Conservation (phyloP, 164 flowering plant species). For the Umbilicus rupestris region DNA sequence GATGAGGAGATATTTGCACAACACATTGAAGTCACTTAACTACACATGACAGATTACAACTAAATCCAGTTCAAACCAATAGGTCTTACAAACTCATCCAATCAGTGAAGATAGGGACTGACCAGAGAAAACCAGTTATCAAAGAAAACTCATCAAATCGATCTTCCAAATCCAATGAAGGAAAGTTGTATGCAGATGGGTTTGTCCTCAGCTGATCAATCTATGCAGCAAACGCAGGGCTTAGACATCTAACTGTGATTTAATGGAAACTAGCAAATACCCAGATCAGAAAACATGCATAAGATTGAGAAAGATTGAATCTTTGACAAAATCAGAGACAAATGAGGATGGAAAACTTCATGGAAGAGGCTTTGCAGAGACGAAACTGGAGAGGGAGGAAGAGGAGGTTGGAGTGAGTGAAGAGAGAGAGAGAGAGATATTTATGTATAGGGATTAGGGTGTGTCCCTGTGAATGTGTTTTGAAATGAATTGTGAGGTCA, state of each 20-base stretch:
- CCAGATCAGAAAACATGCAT: constrained; percentile 2
- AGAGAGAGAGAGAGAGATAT: not conserved
- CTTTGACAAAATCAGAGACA: not conserved
- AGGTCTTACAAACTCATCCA: no score
- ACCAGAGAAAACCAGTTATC: no score
- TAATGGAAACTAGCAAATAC: not conserved
- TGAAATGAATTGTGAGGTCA: not conserved
- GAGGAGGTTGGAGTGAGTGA: no score
- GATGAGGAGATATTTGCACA: no score
- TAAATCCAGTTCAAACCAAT: no score
- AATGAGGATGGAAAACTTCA: no score
- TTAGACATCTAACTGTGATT: not conserved
- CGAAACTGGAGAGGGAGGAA: not conserved
- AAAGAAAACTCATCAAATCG: not conserved
- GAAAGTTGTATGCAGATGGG: not conserved
- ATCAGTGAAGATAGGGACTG: not conserved
- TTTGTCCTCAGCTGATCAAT: not conserved
- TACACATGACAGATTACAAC: not conserved
- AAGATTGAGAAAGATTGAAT: not conserved
- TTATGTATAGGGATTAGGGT: not conserved
- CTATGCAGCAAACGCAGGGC: not conserved
- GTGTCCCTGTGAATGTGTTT: not conserved
- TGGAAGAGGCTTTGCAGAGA: not conserved
- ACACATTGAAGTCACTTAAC: not conserved
- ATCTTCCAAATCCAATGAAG: not conserved